Percentiles rank a stretch among this genome's conserved stretches.
Evolutionary conservation across 345 rosid genomes (phyloP).

Genomic region (Bruguiera gymnorhiza): DNA sequence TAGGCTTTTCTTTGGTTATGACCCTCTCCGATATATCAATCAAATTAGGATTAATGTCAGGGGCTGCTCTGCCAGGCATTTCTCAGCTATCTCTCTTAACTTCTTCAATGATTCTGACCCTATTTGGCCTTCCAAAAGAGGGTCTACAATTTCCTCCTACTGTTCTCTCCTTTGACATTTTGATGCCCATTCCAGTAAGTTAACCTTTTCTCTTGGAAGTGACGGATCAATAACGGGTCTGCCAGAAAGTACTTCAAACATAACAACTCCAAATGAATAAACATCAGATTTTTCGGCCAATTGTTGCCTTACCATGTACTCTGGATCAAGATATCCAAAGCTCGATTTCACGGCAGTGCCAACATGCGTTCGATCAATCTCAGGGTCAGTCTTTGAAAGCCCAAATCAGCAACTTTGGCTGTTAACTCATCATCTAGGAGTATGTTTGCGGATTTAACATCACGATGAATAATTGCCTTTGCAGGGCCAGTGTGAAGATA

Average conservation of each 20-base stretch:
- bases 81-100: constrained; percentile 56
- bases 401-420: constrained; percentile 87
- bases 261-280: constrained; percentile 68
- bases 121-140: constrained; percentile 39
- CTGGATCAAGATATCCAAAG: constrained; percentile 64
- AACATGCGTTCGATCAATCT: constrained; percentile 63
- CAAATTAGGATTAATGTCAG: constrained; percentile 90
- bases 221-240: constrained; percentile 61
- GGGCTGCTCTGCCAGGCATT: constrained; percentile 60
- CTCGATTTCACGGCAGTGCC: constrained; percentile 74
- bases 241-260: constrained; percentile 57
- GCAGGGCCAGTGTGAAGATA: constrained; percentile 73
- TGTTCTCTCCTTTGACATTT: constrained; percentile 36
- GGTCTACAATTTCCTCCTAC: constrained; percentile 46
- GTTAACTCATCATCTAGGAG: constrained; percentile 57
- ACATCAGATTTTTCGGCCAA: constrained; percentile 59
- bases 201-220: constrained; percentile 47
- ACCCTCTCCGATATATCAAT: constrained; percentile 87
- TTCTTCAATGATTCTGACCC: constrained; percentile 47
- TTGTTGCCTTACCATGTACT: constrained; percentile 52
- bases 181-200: constrained; percentile 55
- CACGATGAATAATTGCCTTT: constrained; percentile 59
- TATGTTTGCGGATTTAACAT: constrained; percentile 71
- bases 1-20: constrained; percentile 66
- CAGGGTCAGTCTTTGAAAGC: constrained; percentile 61